A percentile compares a stretch with the other conserved stretches of the same genome.
These are phyloP conservation scores for Umbilicaria muhlenbergii DNA, from an alignment of 495 filamentous ascomycete species.

Conservation along the genomic window DNA sequence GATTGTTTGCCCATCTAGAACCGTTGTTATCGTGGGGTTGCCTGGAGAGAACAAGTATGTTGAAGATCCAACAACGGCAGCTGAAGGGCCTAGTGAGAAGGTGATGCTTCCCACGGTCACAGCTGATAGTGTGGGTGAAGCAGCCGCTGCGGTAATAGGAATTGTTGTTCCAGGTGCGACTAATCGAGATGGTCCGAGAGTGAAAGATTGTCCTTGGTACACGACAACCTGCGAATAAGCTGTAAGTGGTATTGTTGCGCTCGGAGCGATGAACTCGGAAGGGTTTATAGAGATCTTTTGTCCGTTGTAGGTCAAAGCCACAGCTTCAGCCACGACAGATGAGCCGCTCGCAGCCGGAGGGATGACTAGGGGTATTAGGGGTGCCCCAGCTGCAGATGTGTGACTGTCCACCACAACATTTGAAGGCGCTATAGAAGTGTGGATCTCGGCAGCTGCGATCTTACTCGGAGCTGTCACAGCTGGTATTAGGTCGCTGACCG, in stretches of 20 bases:
- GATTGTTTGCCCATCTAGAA: conserved; percentile 28
- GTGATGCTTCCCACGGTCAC: conserved; percentile 23
- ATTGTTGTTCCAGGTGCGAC: conserved; percentile 11
- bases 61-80: conserved; percentile 29
- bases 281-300: conserved; percentile 2
- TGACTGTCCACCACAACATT: conserved; percentile 1
- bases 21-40: conserved; percentile 19
- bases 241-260: background rate
- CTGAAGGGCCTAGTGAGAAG: conserved; percentile 23
- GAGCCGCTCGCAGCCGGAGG: background rate
- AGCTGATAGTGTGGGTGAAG: background rate
- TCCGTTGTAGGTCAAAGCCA: background rate
- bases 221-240: conserved; percentile 3
- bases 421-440: background rate
- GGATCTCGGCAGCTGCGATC: background rate
- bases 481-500: too few species aligned
- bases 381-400: background rate
- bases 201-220: conserved; percentile 8
- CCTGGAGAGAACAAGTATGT: conserved; percentile 24
- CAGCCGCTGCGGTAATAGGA: conserved; percentile 2
- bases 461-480: too few species aligned
- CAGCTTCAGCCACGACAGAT: background rate
- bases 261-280: conserved; percentile 3
- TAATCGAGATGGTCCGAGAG: conserved; percentile 7
- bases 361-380: background rate